Percentiles rank a stretch among this genome's conserved stretches.
Conservation (phyloP, 352 stramenopile species). For the Phytophthora kernoviae region DNA sequence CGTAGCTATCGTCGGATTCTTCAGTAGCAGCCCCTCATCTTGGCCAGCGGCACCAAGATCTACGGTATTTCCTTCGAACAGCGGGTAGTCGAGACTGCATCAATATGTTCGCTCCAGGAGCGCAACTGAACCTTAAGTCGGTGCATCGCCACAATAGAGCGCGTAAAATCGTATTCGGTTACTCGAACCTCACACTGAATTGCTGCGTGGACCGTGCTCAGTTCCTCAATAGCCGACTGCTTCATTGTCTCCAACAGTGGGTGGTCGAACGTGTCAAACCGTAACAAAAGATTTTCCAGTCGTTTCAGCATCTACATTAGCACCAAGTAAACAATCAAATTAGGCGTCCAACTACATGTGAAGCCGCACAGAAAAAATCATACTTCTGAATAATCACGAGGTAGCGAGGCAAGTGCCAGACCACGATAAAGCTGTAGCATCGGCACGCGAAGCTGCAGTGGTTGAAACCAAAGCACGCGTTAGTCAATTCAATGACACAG, state of each 20-base stretch:
- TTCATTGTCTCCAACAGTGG: constrained; percentile 71
- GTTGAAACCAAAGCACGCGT: too few species aligned
- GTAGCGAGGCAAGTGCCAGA: constrained; percentile 49
- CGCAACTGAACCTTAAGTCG: constrained; percentile 67
- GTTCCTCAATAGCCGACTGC: constrained; percentile 72
- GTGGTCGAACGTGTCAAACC: constrained; percentile 70
- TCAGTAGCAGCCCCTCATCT: constrained; percentile 37
- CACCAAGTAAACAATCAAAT: constrained; percentile 6
- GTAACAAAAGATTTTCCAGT: constrained; percentile 57
- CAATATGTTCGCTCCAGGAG: constrained; percentile 83
- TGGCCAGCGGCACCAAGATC: constrained; percentile 48
- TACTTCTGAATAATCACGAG: constrained; percentile 65
- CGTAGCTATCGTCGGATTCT: constrained; percentile 56
- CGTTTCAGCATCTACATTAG: constrained; percentile 42
- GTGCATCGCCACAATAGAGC: constrained; percentile 74
- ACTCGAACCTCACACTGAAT: constrained; percentile 73
- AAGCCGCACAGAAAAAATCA: constrained; percentile 4
- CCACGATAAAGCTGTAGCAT: constrained; percentile 79
- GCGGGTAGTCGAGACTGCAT: constrained; percentile 78
- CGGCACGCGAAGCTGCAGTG: constrained; percentile 57
- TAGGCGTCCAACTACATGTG: not conserved
- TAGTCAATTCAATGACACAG: too few species aligned
- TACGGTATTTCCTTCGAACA: constrained; percentile 58
- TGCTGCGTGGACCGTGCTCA: constrained; percentile 66
- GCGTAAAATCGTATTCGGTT: constrained; percentile 78